A percentile compares a stretch with the other conserved stretches of the same genome.
These are phyloP conservation scores for Podaxis mareebaensis DNA, from an alignment of 768 basidiomycete genomes.

Conservation along the genomic window DNA sequence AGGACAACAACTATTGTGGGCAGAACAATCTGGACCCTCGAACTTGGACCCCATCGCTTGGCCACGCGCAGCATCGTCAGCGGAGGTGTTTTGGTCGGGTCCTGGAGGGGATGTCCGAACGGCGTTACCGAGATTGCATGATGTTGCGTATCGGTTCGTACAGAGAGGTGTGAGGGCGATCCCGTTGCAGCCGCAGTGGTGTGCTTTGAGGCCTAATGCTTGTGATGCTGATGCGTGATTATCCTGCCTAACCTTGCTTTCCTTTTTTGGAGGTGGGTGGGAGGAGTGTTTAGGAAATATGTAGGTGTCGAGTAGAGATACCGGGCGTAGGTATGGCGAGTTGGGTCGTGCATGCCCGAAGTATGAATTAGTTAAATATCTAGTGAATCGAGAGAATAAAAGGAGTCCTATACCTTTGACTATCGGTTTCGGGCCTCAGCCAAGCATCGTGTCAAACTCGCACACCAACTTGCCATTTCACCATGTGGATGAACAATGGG, in stretches of 20 bases:
- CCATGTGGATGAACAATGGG: too few species aligned
- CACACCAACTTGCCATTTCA: too few species aligned
- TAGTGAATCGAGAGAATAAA: too few species aligned
- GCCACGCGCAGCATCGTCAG: conserved; percentile 71
- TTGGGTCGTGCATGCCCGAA: too few species aligned
- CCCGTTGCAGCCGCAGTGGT: conserved; percentile 70
- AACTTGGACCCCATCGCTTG: conserved; percentile 68
- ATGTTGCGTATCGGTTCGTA: conserved; percentile 58
- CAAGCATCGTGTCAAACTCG: too few species aligned
- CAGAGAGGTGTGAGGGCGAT: conserved; percentile 62
- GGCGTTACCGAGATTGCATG: conserved; percentile 72
- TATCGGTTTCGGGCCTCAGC: too few species aligned
- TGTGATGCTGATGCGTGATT: conserved; percentile 18
- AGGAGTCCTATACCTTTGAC: too few species aligned
- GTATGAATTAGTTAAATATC: too few species aligned
- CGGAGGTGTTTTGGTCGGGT: conserved; percentile 77
- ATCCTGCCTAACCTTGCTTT: neutral
- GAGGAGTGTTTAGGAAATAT: too few species aligned
- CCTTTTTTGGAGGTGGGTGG: too few species aligned
- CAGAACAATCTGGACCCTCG: conserved; percentile 62
- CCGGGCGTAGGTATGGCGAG: too few species aligned
- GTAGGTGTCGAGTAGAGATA: too few species aligned
- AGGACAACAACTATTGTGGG: conserved; percentile 66
- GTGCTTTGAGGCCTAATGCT: conserved; percentile 47
- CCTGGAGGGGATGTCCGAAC: conserved; percentile 40